Evolutionary conservation across 2,329 filamentous ascomycete genomes (phyloP).

Genomic region (Sclerotinia minor): DNA sequence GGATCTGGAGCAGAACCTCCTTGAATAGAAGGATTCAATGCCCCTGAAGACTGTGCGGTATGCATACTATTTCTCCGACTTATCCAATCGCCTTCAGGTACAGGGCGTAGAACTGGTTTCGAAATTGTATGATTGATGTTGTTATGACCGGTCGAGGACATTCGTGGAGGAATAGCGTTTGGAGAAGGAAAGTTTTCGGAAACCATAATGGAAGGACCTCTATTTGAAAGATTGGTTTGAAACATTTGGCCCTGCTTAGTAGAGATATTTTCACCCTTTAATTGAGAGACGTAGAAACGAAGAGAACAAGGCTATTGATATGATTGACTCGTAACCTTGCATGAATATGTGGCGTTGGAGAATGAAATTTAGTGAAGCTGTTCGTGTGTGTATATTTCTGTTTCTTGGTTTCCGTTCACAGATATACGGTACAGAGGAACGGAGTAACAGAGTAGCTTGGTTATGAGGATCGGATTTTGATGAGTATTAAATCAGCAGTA

Average conservation of each 20-base stretch:
- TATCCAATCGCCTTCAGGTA: constrained; percentile 64
- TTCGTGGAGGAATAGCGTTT: constrained; percentile 70
- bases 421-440: neutral
- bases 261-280: neutral
- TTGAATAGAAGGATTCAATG: constrained; percentile 36
- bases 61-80: constrained; percentile 43
- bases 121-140: constrained; percentile 34
- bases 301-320: neutral
- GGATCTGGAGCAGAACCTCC: constrained; percentile 31
- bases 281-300: neutral
- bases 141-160: constrained; percentile 62
- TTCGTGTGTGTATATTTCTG: neutral
- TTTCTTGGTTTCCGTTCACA: neutral
- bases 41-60: constrained; percentile 27
- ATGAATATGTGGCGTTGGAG: neutral
- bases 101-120: constrained; percentile 50
- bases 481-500: too few relatives aligned
- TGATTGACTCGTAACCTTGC: constrained; percentile 15
- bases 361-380: neutral
- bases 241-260: constrained; percentile 14
- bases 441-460: neutral
- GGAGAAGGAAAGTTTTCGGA: constrained; percentile 49
- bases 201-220: constrained; percentile 29
- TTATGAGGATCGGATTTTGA: neutral
- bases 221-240: constrained; percentile 16